phyloP scores from a whole-genome alignment of 352 stramenopile genomes.

The Saprolegnia parasitica region DNA sequence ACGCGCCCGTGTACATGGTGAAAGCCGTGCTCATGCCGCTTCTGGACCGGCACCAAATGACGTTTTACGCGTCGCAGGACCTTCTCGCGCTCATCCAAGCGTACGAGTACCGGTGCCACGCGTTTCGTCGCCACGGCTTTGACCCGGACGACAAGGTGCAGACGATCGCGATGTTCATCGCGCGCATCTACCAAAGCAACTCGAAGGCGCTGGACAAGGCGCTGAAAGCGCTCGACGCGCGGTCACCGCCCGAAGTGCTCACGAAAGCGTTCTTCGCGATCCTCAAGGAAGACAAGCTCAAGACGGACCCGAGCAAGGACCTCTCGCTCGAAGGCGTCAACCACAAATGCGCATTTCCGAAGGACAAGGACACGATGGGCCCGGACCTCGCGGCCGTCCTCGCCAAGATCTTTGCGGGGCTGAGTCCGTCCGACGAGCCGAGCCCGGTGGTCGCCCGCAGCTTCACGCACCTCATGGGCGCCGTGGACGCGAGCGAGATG shows the following conservation, averaged over 20 bases:
- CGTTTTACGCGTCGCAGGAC: slow-evolving; percentile 75
- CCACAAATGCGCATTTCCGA: slow-evolving; percentile 25
- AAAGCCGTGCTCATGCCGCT: slow-evolving; percentile 80
- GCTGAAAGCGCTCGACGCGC: slow-evolving; percentile 18
- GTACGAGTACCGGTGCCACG: slow-evolving; percentile 65
- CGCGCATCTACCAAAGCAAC: slow-evolving; percentile 27
- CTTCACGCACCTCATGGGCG: slow-evolving; percentile 24
- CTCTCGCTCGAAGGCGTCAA: slow-evolving; percentile 21
- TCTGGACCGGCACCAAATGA: slow-evolving; percentile 79
- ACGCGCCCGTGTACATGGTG: slow-evolving; percentile 66
- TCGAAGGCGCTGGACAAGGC: slow-evolving; percentile 28
- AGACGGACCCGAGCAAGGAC: slow-evolving; percentile 13
- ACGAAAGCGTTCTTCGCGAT: slow-evolving; percentile 28
- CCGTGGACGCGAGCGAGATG: slow-evolving; percentile 17
- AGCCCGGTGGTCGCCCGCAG: neutral
- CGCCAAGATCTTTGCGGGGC: slow-evolving; percentile 3
- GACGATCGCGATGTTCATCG: slow-evolving; percentile 28
- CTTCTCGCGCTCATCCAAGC: slow-evolving; percentile 75
- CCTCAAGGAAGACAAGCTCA: slow-evolving; percentile 22
- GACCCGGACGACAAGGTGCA: slow-evolving; percentile 26
- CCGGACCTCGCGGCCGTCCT: slow-evolving; percentile 14
- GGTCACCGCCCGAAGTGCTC: slow-evolving; percentile 25
- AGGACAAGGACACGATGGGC: slow-evolving; percentile 28
- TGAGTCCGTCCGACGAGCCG: neutral
- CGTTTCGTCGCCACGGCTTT: neutral